Percentiles rank a stretch among this genome's conserved stretches.
Evolutionary conservation across 768 basidiomycete genomes (phyloP).

Genomic region (Auricularia sp.): DNA sequence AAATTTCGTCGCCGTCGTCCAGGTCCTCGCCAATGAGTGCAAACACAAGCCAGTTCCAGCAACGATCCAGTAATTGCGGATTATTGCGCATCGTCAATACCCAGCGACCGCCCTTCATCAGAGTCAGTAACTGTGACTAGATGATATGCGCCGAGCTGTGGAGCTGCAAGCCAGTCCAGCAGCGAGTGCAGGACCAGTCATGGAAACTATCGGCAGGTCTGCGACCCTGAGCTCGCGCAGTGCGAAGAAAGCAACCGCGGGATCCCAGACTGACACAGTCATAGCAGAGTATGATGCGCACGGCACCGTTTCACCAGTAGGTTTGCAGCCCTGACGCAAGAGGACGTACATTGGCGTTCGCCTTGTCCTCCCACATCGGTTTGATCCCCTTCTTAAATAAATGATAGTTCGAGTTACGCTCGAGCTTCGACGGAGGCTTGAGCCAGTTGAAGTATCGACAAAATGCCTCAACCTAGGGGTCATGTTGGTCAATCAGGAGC

Average conservation of each 20-base stretch:
- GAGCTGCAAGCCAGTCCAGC: no score
- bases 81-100: constrained; percentile 87
- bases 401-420: constrained; percentile 89
- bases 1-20: constrained; percentile 54
- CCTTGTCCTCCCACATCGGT: constrained; percentile 95
- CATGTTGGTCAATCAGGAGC: not conserved
- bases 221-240: no score
- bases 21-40: constrained; percentile 74
- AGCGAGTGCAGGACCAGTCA: no score
- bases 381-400: constrained; percentile 91
- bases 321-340: no score
- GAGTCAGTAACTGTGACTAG: not conserved
- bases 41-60: constrained; percentile 88
- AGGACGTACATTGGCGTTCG: constrained; percentile 51
- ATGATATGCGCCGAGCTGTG: no score
- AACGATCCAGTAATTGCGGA: constrained; percentile 67
- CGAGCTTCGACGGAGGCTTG: constrained; percentile 80
- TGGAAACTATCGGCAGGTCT: no score
- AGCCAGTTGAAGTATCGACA: constrained; percentile 93
- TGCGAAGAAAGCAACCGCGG: no score
- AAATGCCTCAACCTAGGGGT: constrained; percentile 52
- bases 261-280: no score
- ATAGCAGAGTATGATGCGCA: no score
- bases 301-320: no score
- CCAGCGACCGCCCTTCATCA: constrained; percentile 72